Percentiles rank a stretch among this genome's conserved stretches.
Evolutionary conservation across 208 protist species (phyloP).

Genomic region (Leishmania mexicana): DNA sequence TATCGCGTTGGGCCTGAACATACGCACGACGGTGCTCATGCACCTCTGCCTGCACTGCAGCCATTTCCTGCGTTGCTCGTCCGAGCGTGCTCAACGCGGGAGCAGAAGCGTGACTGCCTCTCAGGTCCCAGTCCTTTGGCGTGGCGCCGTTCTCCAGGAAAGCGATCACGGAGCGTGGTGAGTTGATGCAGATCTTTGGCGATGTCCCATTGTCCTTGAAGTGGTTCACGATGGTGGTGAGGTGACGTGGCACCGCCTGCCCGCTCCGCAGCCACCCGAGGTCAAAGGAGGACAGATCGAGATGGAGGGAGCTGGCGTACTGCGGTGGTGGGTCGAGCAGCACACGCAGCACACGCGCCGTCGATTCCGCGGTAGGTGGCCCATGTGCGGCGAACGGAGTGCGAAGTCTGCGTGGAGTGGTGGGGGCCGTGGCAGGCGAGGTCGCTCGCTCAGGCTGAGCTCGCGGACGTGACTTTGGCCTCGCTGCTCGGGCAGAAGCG

Average conservation of each 20-base stretch:
- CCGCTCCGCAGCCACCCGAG: constrained; percentile 64
- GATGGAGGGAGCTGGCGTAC: constrained; percentile 64
- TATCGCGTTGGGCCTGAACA: constrained; percentile 24
- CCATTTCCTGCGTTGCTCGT: neutral
- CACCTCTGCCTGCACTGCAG: constrained; percentile 35
- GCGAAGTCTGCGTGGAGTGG: neutral
- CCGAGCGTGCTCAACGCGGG: neutral
- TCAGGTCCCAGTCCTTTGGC: constrained; percentile 44
- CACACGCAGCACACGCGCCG: constrained; percentile 60
- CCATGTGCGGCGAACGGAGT: neutral
- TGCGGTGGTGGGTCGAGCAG: constrained; percentile 66
- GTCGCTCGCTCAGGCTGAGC: neutral
- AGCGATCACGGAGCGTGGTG: constrained; percentile 80
- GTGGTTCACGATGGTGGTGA: constrained; percentile 26
- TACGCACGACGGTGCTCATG: constrained; percentile 44
- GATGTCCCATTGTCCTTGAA: constrained; percentile 2
- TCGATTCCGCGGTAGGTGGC: constrained; percentile 25
- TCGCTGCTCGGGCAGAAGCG: neutral
- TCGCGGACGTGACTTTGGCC: neutral
- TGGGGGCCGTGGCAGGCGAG: neutral
- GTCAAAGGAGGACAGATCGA: constrained; percentile 63
- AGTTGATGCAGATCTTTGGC: constrained; percentile 49
- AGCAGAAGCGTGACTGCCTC: neutral
- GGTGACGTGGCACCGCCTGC: constrained; percentile 32
- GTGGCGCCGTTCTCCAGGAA: constrained; percentile 72